These are phyloP conservation scores for Geum urbanum DNA, from an alignment of 306 rosid species.

Conservation along the genomic window DNA sequence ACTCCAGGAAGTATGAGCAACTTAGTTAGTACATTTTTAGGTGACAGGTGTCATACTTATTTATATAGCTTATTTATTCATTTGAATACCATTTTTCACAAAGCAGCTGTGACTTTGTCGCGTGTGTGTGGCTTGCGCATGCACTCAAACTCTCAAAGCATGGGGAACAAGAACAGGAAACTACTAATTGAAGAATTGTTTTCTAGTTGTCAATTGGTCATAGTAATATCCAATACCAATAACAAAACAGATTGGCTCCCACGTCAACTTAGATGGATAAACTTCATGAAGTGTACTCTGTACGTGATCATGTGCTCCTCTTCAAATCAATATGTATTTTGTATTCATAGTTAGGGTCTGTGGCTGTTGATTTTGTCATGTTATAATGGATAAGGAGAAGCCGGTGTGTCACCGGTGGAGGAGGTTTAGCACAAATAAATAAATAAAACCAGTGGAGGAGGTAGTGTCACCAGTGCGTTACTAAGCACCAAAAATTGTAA, in stretches of 20 bases:
- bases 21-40: background rate
- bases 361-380: background rate
- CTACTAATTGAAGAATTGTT: background rate
- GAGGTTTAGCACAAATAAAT: too few relatives aligned
- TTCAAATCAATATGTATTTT: background rate
- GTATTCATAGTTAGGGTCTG: background rate
- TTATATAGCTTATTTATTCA: background rate
- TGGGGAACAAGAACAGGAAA: background rate
- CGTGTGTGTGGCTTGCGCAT: background rate
- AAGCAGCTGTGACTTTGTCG: background rate
- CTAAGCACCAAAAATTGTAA: too few relatives aligned
- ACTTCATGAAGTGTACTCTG: background rate
- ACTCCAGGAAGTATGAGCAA: background rate
- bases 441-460: too few relatives aligned
- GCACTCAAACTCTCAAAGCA: slow-evolving; percentile 1
- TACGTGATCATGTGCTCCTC: background rate
- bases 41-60: background rate
- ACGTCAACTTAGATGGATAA: background rate
- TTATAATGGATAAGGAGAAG: too few relatives aligned
- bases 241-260: background rate
- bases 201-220: background rate
- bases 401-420: too few relatives aligned
- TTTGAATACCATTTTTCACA: background rate
- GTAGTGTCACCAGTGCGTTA: too few relatives aligned
- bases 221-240: background rate